Base-by-base conservation (phyloP, 768 basidiomycete species). In the Rhizopogon vesiculosus region DNA sequence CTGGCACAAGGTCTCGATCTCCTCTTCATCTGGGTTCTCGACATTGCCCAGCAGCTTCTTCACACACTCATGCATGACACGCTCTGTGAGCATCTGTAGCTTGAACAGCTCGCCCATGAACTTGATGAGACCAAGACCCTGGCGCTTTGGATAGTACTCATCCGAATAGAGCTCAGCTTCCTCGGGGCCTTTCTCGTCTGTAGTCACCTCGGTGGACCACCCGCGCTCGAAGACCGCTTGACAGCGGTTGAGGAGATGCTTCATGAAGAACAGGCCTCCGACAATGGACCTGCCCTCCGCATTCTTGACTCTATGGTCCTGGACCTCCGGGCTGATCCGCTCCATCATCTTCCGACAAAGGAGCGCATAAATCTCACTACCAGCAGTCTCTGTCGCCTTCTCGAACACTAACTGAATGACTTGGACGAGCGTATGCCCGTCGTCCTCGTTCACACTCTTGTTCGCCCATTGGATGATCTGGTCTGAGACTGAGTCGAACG, bases 101-200 rank as follows among this genome's bases (percentile, higher is more conserved):
- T 98, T 98, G 87, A 93, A 98, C 53, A 98, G 78, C 74, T 99
- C 96, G 60, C 96, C 95, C 59, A 98, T 98, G 76, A 99, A 95
- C 72, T 91, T 92, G 76, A 98, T 93, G 62, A 99, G 82, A 77
- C 96, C 93, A 12, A 98, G 86, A 70, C 96, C 95, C 59, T 92
- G 91, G 58, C 94, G 91, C 77, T 98, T 89, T 16, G 93, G 93
- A 64, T 96, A 95, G 75, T 98, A 98, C 73, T 97, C 96, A 1
- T 97, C 93, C 13, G 92, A 95, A 69, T 97, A 91, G 29, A 97
- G 79, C 13, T 82, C 91, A 58, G 82, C 80, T 54, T 81, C 85
- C 2, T 80, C 78, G 45, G 65, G 66, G 54, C 74, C 77, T 62
- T 73, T 75, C 69, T 75, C 82, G 64, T 83, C 83, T 51, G 83